phyloP scores from a whole-genome alignment of 2,329 filamentous ascomycete genomes.

The Lomentospora prolificans region DNA sequence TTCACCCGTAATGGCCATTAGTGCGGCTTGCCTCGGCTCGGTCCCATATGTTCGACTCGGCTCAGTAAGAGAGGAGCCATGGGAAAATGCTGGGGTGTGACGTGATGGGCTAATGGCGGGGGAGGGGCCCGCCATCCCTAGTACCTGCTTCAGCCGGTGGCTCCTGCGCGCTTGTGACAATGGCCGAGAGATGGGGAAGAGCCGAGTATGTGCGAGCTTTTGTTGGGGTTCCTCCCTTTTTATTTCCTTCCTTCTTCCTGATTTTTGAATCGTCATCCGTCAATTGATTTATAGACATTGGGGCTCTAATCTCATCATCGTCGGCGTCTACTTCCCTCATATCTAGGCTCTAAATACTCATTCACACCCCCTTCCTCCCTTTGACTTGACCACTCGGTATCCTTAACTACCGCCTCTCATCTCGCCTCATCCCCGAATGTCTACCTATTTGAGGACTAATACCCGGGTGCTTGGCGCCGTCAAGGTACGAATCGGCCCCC shows the following conservation, averaged over 20 bases:
- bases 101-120: neutral
- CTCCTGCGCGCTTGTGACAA: neutral
- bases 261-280: neutral
- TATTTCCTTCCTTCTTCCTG: neutral
- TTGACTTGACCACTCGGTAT: too few relatives aligned
- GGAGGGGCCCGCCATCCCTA: neutral
- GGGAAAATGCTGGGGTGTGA: neutral
- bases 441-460: conserved; percentile 52
- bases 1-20: neutral
- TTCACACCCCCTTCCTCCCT: too few relatives aligned
- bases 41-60: neutral
- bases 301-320: neutral
- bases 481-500: conserved; percentile 40
- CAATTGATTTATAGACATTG: neutral
- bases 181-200: neutral
- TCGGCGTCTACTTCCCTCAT: neutral
- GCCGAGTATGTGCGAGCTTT: neutral
- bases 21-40: conserved; percentile 9
- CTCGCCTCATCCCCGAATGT: conserved; percentile 35
- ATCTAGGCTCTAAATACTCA: neutral
- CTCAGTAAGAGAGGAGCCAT: neutral
- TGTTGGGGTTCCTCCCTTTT: conserved; percentile 1
- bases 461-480: conserved; percentile 53
- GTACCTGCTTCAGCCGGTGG: neutral
- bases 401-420: neutral